These are phyloP conservation scores for Staphylotrichum tortipilum DNA, from an alignment of 495 filamentous ascomycete genomes.

Conservation along the genomic window DNA sequence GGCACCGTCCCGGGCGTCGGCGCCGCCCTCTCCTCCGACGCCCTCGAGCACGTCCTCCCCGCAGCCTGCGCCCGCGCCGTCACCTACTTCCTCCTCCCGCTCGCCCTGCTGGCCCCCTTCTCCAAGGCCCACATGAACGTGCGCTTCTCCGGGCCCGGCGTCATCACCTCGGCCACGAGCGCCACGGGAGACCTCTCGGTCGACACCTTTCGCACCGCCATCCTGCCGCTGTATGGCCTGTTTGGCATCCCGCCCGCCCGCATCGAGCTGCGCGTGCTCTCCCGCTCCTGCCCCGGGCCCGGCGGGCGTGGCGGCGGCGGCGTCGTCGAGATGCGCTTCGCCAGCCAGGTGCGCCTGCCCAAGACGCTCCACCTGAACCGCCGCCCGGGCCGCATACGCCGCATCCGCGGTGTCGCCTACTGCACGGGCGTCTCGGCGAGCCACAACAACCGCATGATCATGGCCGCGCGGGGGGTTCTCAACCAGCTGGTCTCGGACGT, in stretches of 20 bases:
- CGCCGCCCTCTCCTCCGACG: constrained; percentile 51
- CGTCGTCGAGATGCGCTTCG: constrained; percentile 85
- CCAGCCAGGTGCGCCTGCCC: constrained; percentile 80
- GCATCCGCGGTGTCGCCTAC: constrained; percentile 87
- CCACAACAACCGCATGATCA: constrained; percentile 94
- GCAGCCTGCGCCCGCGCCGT: constrained; percentile 66
- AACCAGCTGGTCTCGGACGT: constrained; percentile 81
- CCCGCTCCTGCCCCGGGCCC: constrained; percentile 64
- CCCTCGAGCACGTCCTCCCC: constrained; percentile 70
- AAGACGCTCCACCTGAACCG: constrained; percentile 88
- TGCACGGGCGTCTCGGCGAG: constrained; percentile 78
- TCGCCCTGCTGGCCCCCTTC: constrained; percentile 89
- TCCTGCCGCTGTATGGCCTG: constrained; percentile 78
- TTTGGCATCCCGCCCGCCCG: constrained; percentile 77
- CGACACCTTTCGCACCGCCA: constrained; percentile 87
- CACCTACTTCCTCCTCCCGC: constrained; percentile 84
- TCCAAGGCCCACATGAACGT: constrained; percentile 82
- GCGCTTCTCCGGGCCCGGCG: constrained; percentile 78
- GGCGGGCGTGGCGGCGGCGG: constrained; percentile 75
- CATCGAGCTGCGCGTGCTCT: constrained; percentile 78
- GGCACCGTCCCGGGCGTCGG: constrained; percentile 62
- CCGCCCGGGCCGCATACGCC: constrained; percentile 72
- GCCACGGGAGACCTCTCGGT: constrained; percentile 70
- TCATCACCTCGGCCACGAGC: constrained; percentile 79
- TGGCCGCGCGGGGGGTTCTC: constrained; percentile 74